Evolutionary conservation across 495 filamentous ascomycete species (phyloP).

Genomic region (Darksidea phi): DNA sequence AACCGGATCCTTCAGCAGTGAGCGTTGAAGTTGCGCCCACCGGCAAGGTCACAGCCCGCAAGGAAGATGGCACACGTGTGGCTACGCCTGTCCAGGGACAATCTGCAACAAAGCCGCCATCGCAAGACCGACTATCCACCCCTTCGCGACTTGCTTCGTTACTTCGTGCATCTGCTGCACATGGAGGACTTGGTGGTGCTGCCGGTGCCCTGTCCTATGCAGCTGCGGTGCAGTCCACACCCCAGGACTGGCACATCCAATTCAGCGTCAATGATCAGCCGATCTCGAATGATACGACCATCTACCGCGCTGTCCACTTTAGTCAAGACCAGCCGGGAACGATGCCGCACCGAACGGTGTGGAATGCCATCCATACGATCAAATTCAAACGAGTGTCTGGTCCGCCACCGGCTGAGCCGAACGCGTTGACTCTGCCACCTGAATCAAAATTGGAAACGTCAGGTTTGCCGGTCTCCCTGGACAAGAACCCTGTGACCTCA

Average conservation of each 20-base stretch:
- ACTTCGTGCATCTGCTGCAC: constrained; percentile 44
- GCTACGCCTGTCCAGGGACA: constrained; percentile 75
- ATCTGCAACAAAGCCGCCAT: constrained; percentile 31
- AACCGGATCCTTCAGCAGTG: constrained; percentile 79
- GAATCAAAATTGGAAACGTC: constrained; percentile 52
- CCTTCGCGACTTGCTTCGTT: constrained; percentile 49
- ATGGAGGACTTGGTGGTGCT: constrained; percentile 36
- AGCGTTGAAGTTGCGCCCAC: constrained; percentile 88
- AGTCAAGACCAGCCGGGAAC: constrained; percentile 58
- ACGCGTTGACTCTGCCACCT: constrained; percentile 57
- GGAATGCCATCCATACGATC: constrained; percentile 86
- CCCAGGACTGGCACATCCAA: constrained; percentile 98
- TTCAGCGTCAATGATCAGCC: constrained; percentile 85
- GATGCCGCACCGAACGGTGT: constrained; percentile 75
- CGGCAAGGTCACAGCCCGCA: constrained; percentile 92
- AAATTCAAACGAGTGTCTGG: constrained; percentile 86
- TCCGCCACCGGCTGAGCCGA: constrained; percentile 79
- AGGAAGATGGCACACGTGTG: constrained; percentile 89
- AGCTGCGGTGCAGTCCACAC: constrained; percentile 70
- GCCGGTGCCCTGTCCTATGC: constrained; percentile 72
- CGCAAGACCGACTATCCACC: constrained; percentile 32
- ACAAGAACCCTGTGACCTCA: constrained; percentile 76
- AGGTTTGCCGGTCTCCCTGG: constrained; percentile 76
- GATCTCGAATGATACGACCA: constrained; percentile 87
- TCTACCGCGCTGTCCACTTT: constrained; percentile 90